phyloP scores from a whole-genome alignment of 2,329 filamentous ascomycete species.

The Fusarium sororula region DNA sequence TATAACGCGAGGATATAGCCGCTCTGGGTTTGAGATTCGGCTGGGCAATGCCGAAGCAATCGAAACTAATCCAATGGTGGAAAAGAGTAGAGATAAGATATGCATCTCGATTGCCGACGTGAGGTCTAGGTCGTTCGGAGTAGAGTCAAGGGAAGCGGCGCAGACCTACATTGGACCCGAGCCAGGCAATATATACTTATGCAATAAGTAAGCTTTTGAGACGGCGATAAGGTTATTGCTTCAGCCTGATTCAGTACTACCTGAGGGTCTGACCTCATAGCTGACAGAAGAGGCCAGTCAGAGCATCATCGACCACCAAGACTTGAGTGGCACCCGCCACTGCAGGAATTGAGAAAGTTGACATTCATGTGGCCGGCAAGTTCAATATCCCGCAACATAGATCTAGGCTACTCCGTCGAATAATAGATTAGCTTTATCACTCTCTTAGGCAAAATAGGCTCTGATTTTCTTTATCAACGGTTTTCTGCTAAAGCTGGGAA shows the following conservation, averaged over 20 bases:
- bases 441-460: neutral
- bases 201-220: too few species aligned
- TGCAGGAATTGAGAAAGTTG: neutral
- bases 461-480: too few species aligned
- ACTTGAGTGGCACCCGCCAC: neutral
- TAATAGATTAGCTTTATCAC: accelerated
- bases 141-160: neutral
- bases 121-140: neutral
- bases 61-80: neutral
- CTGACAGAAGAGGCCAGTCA: accelerated
- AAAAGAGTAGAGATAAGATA: neutral
- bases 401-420: neutral
- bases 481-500: neutral
- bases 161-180: too few species aligned
- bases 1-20: neutral
- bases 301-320: neutral
- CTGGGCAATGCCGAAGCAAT: neutral
- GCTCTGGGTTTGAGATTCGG: neutral
- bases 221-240: neutral
- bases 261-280: too few species aligned
- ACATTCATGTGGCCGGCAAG: neutral
- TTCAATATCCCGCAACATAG: neutral
- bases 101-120: neutral
- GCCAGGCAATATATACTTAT: neutral
- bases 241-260: neutral